Evolutionary conservation across 2,329 filamentous ascomycete species (phyloP), one percentile per base, ranked within the genome.

Genomic region (Colletotrichum gloeosporioides): DNA sequence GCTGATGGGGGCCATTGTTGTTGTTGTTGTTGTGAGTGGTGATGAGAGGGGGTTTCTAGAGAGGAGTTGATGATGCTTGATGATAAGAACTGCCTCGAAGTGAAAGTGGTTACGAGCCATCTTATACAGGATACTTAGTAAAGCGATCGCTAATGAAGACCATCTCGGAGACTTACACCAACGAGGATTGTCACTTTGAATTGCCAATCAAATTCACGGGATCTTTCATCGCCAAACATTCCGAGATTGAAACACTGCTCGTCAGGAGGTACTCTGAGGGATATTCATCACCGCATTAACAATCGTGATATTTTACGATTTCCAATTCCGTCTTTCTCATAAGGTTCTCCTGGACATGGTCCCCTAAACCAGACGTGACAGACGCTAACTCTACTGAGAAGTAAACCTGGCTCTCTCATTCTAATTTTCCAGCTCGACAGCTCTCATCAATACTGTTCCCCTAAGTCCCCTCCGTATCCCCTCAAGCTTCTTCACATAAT

Each of bases 51-150:
- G 9, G 1, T 12, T 10, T 18, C 36, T 6, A 10, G 18, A 9
- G 16, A n/a, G 16, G 16, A 6, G 1, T 10, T 44, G 8, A 4
- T 3, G 39, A 6, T 9, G 8, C 13, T n/a, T n/a, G 39, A 10
- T 44, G 5, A 10, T 8, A 44, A 2, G 4, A 18, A 18, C 7
- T 44, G 4, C 8, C 16, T 44, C 4, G 2, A 1, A 44, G 36
- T 18, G 15, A 10, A 1, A 44, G 9, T 39, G 4, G 8, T 16
- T 15, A 8, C 15, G 1, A 18, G 6, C 36, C 18, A 44, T 12
- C 22, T 22, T 49, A 49, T 49, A 49, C 10, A 3, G 10, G 5
- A 3, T 4, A 7, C 13, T 0, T 10, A 22, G 2, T 2, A 2
- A 8, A 49, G 6, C 3, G n/a, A 22, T 49, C 22, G 44, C 3